Percentiles rank a stretch among this genome's conserved stretches.
phyloP scores from a whole-genome alignment of 257 asterid species.

The Primulina tabacum region DNA sequence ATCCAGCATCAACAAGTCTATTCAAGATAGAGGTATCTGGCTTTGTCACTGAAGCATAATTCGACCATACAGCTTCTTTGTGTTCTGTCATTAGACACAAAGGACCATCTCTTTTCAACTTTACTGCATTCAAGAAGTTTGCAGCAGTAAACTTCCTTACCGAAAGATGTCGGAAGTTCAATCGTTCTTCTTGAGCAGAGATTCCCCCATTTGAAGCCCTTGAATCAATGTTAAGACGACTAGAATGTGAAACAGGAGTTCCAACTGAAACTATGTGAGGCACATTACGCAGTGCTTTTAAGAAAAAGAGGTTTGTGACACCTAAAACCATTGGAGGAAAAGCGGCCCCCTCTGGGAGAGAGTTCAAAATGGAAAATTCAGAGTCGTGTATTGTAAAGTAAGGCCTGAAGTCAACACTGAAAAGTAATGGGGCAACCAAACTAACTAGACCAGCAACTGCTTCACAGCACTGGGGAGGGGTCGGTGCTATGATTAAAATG shows the following conservation, averaged over 20 bases:
- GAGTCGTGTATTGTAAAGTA: constrained; percentile 96
- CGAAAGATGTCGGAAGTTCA: constrained; percentile 48
- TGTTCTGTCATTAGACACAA: constrained; percentile 92
- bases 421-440: constrained; percentile 87
- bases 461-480: constrained; percentile 94
- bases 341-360: constrained; percentile 61
- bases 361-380: constrained; percentile 69
- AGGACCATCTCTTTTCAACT: constrained; percentile 92
- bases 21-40: constrained; percentile 94
- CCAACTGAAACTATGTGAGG: constrained; percentile 97
- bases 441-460: constrained; percentile 95
- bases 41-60: constrained; percentile 72
- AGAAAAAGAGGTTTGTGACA: constrained; percentile 91
- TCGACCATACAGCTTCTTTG: constrained; percentile 89
- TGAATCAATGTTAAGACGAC: constrained; percentile 50
- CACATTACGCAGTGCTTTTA: constrained; percentile 77
- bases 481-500: constrained; percentile 81
- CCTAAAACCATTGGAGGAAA: constrained; percentile 91
- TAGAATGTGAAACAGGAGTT: constrained; percentile 60
- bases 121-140: constrained; percentile 81
- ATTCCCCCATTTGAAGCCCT: constrained; percentile 41
- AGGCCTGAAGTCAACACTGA: constrained; percentile 90
- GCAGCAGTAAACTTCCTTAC: constrained; percentile 76
- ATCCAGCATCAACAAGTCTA: constrained; percentile 95
- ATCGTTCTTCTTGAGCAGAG: constrained; percentile 51